A percentile compares a stretch with the other conserved stretches of the same genome.
Conservation (phyloP, 768 basidiomycete species). For the Hygrophorus russula region DNA sequence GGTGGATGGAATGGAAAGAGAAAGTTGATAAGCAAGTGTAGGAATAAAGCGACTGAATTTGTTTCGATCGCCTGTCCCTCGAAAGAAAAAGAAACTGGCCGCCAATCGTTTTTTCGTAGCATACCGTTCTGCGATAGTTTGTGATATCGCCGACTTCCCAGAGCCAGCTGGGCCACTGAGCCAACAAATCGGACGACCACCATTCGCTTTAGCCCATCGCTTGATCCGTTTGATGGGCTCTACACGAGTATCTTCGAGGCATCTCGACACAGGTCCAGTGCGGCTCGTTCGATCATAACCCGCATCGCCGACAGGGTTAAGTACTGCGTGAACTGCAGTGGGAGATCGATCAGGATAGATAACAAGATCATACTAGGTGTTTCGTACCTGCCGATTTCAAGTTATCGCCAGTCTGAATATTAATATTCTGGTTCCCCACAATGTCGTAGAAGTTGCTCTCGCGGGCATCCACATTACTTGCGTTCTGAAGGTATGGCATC, state of each 20-base stretch:
- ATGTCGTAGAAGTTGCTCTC: neutral
- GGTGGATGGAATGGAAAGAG: neutral
- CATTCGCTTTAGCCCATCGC: slow-evolving; percentile 2
- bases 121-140: slow-evolving; percentile 15
- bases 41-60: slow-evolving; percentile 17
- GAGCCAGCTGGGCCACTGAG: slow-evolving; percentile 12
- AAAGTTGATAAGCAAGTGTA: slow-evolving; percentile 23
- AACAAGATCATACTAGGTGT: neutral
- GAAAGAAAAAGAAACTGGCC: slow-evolving; percentile 21
- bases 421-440: neutral
- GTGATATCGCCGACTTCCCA: slow-evolving; percentile 18
- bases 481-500: too few relatives aligned
- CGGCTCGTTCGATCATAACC: neutral
- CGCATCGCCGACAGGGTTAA: neutral
- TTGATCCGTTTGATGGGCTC: neutral
- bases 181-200: slow-evolving; percentile 7
- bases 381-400: neutral
- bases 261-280: slow-evolving; percentile 9
- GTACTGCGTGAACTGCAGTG: neutral
- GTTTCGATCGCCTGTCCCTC: slow-evolving; percentile 15
- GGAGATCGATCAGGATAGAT: neutral
- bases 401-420: neutral
- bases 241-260: slow-evolving; percentile 5
- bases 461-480: too few relatives aligned
- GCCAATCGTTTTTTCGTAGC: slow-evolving; percentile 11